Conservation (phyloP, 2,329 filamentous ascomycete genomes). For the Botryotinia narcissicola region DNA sequence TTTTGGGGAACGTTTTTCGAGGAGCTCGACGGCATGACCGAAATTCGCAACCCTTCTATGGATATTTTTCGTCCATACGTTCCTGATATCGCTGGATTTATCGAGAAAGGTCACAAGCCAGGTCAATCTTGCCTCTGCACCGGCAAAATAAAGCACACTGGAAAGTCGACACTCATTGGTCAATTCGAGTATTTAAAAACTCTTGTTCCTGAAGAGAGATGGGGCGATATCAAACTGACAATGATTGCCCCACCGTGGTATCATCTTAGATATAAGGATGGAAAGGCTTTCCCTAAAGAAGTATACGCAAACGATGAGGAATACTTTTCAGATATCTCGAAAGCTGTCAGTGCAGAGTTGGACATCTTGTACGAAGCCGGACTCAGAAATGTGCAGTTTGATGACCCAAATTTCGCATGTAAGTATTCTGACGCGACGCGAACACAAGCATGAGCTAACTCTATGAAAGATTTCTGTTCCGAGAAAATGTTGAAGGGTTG, state of each 20-base stretch:
- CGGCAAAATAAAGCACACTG: constrained; percentile 48
- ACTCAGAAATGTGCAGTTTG: constrained; percentile 55
- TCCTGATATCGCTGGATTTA: constrained; percentile 44
- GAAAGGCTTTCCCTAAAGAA: constrained; percentile 50
- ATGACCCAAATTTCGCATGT: constrained; percentile 59
- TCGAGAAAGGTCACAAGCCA: constrained; percentile 45
- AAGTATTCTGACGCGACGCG: neutral
- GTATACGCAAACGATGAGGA: constrained; percentile 51
- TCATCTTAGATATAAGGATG: constrained; percentile 59
- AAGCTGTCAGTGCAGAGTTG: constrained; percentile 52
- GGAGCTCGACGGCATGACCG: constrained; percentile 34
- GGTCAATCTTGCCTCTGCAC: constrained; percentile 47
- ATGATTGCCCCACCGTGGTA: constrained; percentile 67
- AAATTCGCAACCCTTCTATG: constrained; percentile 35
- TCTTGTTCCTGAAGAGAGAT: constrained; percentile 56
- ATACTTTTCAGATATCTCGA: constrained; percentile 54
- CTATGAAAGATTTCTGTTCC: constrained; percentile 59
- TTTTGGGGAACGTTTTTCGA: constrained; percentile 37
- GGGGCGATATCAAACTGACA: constrained; percentile 68
- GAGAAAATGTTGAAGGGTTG: constrained; percentile 69
- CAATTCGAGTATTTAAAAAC: constrained; percentile 60
- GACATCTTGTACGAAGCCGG: constrained; percentile 53
- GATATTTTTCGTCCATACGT: constrained; percentile 43
- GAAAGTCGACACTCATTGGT: constrained; percentile 47
- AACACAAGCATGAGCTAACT: constrained; percentile 22